Evolutionary conservation across 495 filamentous ascomycete genomes (phyloP).

Genomic region (Hyaloscypha finlandica): DNA sequence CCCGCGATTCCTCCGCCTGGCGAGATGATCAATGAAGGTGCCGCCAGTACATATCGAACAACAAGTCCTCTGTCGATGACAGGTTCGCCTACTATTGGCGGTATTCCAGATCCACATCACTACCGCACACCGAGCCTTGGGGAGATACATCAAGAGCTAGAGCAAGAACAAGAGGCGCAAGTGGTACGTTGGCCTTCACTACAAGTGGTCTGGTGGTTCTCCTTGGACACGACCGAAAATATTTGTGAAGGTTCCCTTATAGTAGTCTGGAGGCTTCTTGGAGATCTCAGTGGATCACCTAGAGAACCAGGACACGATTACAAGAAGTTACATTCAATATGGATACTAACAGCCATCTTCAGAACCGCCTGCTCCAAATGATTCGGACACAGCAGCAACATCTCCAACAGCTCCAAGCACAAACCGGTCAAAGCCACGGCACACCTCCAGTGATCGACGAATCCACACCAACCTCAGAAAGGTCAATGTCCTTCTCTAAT

Average conservation of each 20-base stretch:
- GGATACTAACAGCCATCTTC: conserved; percentile 10
- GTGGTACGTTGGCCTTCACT: conserved; percentile 57
- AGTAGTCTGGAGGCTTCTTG: background rate
- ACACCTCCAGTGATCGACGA: conserved; percentile 64
- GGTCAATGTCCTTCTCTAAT: conserved; percentile 55
- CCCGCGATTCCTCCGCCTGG: conserved; percentile 60
- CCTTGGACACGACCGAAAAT: background rate
- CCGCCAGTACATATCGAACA: conserved; percentile 46
- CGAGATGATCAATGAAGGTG: conserved; percentile 56
- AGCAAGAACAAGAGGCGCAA: conserved; percentile 94
- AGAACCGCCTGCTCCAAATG: conserved; percentile 88
- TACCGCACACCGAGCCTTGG: conserved; percentile 74
- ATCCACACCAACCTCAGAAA: conserved; percentile 64
- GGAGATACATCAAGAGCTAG: conserved; percentile 94
- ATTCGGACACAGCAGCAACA: conserved; percentile 87
- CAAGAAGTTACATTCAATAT: background rate
- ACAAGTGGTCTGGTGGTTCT: background rate
- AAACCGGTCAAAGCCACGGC: conserved; percentile 43
- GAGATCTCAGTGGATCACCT: background rate
- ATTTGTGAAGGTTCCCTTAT: background rate
- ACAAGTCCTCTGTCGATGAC: conserved; percentile 59
- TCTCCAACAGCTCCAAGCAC: conserved; percentile 63
- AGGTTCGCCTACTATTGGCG: conserved; percentile 58
- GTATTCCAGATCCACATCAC: conserved; percentile 59
- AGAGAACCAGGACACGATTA: background rate